Percentiles rank a stretch among this genome's conserved stretches.
Conservation (phyloP, 2,329 filamentous ascomycete genomes). For the Plenodomus tracheiphilus region DNA sequence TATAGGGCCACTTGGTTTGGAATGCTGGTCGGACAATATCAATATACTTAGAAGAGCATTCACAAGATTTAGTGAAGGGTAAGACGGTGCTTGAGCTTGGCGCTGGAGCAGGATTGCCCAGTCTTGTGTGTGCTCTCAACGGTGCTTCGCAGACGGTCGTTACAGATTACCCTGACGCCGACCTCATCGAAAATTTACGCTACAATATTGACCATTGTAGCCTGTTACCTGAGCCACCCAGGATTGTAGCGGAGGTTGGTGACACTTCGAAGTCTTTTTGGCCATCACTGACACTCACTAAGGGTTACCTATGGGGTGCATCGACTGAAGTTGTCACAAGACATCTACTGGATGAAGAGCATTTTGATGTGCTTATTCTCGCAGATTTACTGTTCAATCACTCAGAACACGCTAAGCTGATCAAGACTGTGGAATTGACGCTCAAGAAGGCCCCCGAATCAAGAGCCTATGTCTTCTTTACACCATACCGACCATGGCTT, state of each 20-base stretch:
- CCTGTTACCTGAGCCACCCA: constrained; percentile 42
- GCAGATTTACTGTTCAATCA: constrained; percentile 92
- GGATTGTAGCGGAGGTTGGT: constrained; percentile 45
- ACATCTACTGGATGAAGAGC: constrained; percentile 54
- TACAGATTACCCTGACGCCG: constrained; percentile 85
- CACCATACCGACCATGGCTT: constrained; percentile 90
- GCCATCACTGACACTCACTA: constrained; percentile 21
- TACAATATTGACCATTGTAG: constrained; percentile 70
- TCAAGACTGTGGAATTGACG: constrained; percentile 70
- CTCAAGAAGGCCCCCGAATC: constrained; percentile 61
- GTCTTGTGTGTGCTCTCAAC: constrained; percentile 73
- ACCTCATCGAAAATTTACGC: constrained; percentile 78
- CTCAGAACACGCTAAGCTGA: constrained; percentile 77
- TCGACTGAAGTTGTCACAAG: constrained; percentile 62
- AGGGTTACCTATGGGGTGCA: constrained; percentile 85
- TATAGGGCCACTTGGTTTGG: constrained; percentile 80
- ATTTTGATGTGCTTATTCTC: constrained; percentile 81
- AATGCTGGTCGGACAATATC: constrained; percentile 82
- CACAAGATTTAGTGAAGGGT: constrained; percentile 61
- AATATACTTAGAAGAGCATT: constrained; percentile 73
- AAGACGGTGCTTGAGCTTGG: constrained; percentile 86
- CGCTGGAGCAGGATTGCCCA: constrained; percentile 83
- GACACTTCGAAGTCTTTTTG: not conserved
- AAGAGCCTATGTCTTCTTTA: constrained; percentile 86
- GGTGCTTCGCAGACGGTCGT: constrained; percentile 71